A percentile compares a stretch with the other conserved stretches of the same genome.
These are phyloP conservation scores for Helianthus tuberosus DNA, from an alignment of 129 eudicot species.

Conservation along the genomic window DNA sequence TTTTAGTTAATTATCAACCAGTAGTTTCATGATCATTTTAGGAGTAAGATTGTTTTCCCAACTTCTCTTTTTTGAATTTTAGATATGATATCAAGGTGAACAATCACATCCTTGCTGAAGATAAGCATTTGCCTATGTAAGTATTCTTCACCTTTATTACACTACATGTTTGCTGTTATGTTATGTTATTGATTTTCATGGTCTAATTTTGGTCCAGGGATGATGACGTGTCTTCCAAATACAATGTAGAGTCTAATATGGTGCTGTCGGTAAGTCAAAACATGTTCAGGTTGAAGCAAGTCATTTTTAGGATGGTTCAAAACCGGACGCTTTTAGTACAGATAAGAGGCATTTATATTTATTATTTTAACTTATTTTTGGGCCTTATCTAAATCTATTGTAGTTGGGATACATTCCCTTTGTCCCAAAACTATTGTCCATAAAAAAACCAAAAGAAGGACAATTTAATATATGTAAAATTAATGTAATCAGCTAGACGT, in stretches of 20 bases:
- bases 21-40: neutral
- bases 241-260: neutral
- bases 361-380: too few species aligned
- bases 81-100: constrained; percentile 75
- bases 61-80: neutral
- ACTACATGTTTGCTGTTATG: neutral
- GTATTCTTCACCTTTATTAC: constrained; percentile 20
- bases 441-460: too few species aligned
- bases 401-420: too few species aligned
- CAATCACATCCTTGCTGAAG: constrained; percentile 93
- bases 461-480: too few species aligned
- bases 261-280: too few species aligned
- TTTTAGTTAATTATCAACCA: neutral
- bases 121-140: constrained; percentile 88
- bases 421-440: too few species aligned
- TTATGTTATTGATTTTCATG: neutral
- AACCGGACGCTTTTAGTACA: too few species aligned
- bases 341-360: too few species aligned
- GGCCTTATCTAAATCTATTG: too few species aligned
- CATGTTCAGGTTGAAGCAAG: too few species aligned
- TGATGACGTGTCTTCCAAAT: constrained; percentile 71
- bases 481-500: too few species aligned
- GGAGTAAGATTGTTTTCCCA: constrained; percentile 1
- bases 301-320: too few species aligned
- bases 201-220: constrained; percentile 52